A percentile compares a stretch with the other conserved stretches of the same genome.
Conservation (phyloP, 768 basidiomycete species). For the Amylocystis lapponica region DNA sequence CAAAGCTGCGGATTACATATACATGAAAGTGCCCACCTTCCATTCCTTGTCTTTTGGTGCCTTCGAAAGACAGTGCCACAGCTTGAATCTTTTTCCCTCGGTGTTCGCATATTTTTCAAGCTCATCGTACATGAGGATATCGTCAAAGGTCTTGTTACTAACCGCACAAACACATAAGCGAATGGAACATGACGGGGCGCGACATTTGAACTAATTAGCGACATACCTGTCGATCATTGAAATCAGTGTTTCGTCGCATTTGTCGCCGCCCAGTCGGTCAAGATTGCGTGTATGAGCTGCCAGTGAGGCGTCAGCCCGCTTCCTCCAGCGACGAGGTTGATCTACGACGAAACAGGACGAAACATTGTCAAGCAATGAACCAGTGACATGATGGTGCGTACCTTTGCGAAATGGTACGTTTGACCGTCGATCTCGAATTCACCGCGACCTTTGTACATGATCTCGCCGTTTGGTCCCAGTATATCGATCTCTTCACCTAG, state of each 20-base stretch:
- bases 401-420: constrained; percentile 14
- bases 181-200: neutral
- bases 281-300: constrained; percentile 19
- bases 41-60: constrained; percentile 6
- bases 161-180: neutral
- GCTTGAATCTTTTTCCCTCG: constrained; percentile 12
- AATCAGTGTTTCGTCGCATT: constrained; percentile 10
- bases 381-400: neutral
- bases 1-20: neutral
- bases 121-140: constrained; percentile 15
- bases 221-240: constrained; percentile 16
- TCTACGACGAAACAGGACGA: constrained; percentile 1
- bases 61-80: constrained; percentile 14
- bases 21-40: constrained; percentile 4
- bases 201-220: neutral
- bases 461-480: constrained; percentile 15
- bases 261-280: too few relatives aligned
- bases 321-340: constrained; percentile 20
- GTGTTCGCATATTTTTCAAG: constrained; percentile 15
- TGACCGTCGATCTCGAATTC: constrained; percentile 15
- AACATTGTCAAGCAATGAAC: neutral
- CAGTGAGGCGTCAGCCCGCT: constrained; percentile 20
- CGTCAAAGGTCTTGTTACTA: constrained; percentile 18
- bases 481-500: constrained; percentile 19
- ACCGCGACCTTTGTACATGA: constrained; percentile 14